phyloP scores from a whole-genome alignment of 805 yeast genomes.

The Wickerhamiella lipophila region DNA sequence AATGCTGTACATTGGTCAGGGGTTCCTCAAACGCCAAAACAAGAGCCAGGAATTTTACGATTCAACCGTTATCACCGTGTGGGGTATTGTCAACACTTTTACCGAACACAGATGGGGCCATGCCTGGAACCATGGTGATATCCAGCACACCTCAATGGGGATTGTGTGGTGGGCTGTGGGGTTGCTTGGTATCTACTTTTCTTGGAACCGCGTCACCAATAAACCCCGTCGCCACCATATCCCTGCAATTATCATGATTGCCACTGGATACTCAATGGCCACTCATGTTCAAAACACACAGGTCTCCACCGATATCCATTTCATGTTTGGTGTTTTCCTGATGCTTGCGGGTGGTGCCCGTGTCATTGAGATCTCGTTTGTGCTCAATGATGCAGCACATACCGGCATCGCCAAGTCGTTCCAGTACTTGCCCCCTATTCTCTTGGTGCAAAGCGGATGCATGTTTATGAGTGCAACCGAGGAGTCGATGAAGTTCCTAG shows the following conservation, averaged over 20 bases:
- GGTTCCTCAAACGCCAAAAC: constrained; percentile 31
- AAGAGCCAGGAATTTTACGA: constrained; percentile 79
- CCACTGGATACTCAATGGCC: constrained; percentile 92
- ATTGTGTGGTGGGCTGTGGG: constrained; percentile 96
- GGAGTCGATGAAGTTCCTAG: constrained; percentile 63
- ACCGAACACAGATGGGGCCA: constrained; percentile 98
- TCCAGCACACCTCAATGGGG: constrained; percentile 94
- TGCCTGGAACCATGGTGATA: constrained; percentile 84
- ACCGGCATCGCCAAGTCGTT: constrained; percentile 46
- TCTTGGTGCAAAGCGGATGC: constrained; percentile 64
- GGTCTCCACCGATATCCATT: constrained; percentile 78
- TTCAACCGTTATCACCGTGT: constrained; percentile 60
- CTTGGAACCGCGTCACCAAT: constrained; percentile 41
- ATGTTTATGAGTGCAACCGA: constrained; percentile 88
- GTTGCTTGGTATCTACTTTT: constrained; percentile 62
- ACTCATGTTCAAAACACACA: constrained; percentile 66
- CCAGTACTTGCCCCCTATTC: constrained; percentile 79
- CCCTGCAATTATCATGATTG: constrained; percentile 69
- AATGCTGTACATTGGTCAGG: constrained; percentile 61
- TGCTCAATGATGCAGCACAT: constrained; percentile 44
- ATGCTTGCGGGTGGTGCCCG: constrained; percentile 68
- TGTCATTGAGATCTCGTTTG: constrained; percentile 64
- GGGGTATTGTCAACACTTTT: constrained; percentile 92
- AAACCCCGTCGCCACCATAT: constrained; percentile 50
- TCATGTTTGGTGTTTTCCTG: constrained; percentile 68